These are phyloP conservation scores for Hysterium pulicare DNA, from an alignment of 2,329 filamentous ascomycete genomes.

Conservation along the genomic window DNA sequence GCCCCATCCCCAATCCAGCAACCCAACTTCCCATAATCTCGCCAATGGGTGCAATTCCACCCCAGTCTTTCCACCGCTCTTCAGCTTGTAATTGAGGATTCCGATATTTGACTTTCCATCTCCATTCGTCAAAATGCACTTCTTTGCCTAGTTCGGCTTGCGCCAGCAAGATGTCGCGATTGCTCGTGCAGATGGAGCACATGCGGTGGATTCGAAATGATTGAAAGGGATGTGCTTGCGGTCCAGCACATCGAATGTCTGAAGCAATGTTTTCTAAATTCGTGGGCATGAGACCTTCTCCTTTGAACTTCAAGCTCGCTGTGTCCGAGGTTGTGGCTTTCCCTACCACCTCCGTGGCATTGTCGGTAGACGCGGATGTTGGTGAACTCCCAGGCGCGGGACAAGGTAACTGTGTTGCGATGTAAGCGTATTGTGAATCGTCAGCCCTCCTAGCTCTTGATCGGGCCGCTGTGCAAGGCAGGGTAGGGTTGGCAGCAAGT, in stretches of 20 bases:
- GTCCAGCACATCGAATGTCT: constrained; percentile 3
- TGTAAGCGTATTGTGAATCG: constrained; percentile 12
- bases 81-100: constrained; percentile 22
- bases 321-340: too few relatives aligned
- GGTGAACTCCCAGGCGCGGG: too few relatives aligned
- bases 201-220: constrained; percentile 29
- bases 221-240: constrained; percentile 33
- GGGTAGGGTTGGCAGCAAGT: constrained; percentile 30
- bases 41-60: constrained; percentile 9
- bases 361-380: too few relatives aligned
- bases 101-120: constrained; percentile 41
- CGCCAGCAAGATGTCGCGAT: constrained; percentile 14
- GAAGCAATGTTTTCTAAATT: too few relatives aligned
- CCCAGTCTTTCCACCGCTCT: constrained; percentile 21
- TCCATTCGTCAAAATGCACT: constrained; percentile 38
- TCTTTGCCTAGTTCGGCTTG: constrained; percentile 2
- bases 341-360: too few relatives aligned
- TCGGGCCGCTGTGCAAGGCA: constrained; percentile 33
- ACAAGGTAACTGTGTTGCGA: too few relatives aligned
- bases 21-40: constrained; percentile 14
- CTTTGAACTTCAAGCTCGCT: constrained; percentile 7
- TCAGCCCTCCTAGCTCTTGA: too few relatives aligned
- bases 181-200: constrained; percentile 29
- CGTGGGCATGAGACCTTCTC: too few relatives aligned
- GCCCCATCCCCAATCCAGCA: constrained; percentile 11